Base-by-base conservation (phyloP, 2,329 filamentous ascomycete species). In the Aspergillus arachidicola region DNA sequence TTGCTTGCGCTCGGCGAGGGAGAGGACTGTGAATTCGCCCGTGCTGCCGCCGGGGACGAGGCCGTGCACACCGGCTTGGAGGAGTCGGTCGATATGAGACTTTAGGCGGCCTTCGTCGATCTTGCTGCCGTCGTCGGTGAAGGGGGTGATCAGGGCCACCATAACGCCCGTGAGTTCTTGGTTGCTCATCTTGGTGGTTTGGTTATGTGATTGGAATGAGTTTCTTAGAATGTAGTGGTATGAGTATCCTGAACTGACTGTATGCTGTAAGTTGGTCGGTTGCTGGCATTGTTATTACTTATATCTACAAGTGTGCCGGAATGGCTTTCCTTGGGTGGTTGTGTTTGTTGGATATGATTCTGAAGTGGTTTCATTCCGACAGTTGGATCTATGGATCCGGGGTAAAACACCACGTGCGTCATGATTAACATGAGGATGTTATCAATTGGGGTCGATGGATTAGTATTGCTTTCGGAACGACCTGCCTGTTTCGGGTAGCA, bases 11-110 rank as follows among this genome's bases (percentile, higher is more conserved):
- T 84, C 83, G 9, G 79, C 73, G 11, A 75, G 66, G 23, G 73
- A 75, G 61, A 84, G 68, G 6, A 79, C 75, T 6, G 82, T 82
- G 72, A 85, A 85, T 66, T 85, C 83, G 58, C 82, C 83, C 0
- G 81, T 82, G 71, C 81, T 84, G 51, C 83, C 83, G 6, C 81
- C 82, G 0, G 82, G 82, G 1, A 85, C 82, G 26, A 85, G 76
- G 36, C 83, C 82, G 67, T 85, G 82, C 21, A 83, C 75, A 4
- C 83, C 83, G 0, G 78, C 77, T 4, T 72, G 64, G 62, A 84
- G 77, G 16, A 83, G 76, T 59, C 76, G 76, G 60, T 84, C 76
- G 66, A 85, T 80, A 69, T 84, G 82, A 12, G 74, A 66, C 68
- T 81, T 69, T 0, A 82, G 76, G 28, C 75, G 73, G 7, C 61